These are phyloP conservation scores for Amanita rubescens DNA, from an alignment of 768 basidiomycete genomes.

Conservation along the genomic window DNA sequence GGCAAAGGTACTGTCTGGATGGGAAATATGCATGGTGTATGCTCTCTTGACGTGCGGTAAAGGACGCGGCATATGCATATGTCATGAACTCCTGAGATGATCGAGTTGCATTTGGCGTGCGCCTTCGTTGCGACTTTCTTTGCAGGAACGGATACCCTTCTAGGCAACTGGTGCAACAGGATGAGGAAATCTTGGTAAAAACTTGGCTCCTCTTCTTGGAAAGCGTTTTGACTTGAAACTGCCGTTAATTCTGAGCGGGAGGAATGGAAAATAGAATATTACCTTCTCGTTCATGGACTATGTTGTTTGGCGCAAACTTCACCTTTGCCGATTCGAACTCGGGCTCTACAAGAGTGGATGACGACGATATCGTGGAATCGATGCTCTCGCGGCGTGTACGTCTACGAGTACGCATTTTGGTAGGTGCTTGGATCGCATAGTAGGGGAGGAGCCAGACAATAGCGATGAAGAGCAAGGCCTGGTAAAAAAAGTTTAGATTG, in stretches of 20 bases:
- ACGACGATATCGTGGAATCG: neutral
- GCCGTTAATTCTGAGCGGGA: neutral
- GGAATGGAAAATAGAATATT: too few species aligned
- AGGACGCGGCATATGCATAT: neutral
- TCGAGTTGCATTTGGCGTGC: neutral
- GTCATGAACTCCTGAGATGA: neutral
- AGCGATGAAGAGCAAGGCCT: constrained; percentile 1
- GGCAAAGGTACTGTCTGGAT: neutral
- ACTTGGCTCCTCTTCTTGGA: constrained; percentile 1
- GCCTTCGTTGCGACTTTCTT: neutral
- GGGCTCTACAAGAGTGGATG: neutral
- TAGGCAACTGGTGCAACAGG: constrained; percentile 4
- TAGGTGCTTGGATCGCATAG: constrained; percentile 1
- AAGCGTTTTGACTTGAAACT: neutral
- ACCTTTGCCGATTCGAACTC: neutral
- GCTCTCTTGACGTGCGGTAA: neutral
- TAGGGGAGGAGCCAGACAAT: constrained; percentile 1
- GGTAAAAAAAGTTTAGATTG: neutral
- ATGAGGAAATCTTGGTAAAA: neutral
- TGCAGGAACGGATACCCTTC: neutral
- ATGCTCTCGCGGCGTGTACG: neutral
- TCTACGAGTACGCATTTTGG: neutral
- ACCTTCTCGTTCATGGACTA: too few species aligned
- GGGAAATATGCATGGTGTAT: neutral
- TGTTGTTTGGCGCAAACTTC: neutral